A percentile compares a stretch with the other conserved stretches of the same genome.
Evolutionary conservation across 345 rosid species (phyloP).

Genomic region (Erucastrum elatum): DNA sequence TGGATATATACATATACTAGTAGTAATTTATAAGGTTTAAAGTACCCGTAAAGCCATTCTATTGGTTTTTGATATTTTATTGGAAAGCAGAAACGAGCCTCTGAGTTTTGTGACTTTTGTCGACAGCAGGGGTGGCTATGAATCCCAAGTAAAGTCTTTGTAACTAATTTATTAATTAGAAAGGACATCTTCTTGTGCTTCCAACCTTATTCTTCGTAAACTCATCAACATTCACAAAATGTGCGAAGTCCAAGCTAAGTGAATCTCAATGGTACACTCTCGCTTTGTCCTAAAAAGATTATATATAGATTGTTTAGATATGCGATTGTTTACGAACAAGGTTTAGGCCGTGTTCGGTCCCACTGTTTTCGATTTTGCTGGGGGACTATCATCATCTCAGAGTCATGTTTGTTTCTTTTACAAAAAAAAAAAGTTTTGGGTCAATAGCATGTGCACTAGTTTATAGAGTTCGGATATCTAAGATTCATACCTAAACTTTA

Average conservation of each 20-base stretch:
- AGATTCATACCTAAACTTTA: slow-evolving; percentile 8
- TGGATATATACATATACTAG: background rate
- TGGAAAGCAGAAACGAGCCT: background rate
- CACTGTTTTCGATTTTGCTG: slow-evolving; percentile 18
- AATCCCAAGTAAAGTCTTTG: slow-evolving; percentile 5
- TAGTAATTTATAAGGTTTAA: background rate
- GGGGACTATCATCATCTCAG: slow-evolving; percentile 8
- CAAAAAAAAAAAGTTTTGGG: background rate
- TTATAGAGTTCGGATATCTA: slow-evolving; percentile 2
- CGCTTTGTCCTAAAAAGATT: slow-evolving; percentile 30
- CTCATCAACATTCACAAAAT: slow-evolving; percentile 31
- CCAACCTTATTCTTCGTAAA: slow-evolving; percentile 35
- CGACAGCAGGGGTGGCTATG: slow-evolving; percentile 30
- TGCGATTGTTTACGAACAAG: slow-evolving; percentile 15
- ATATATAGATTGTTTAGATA: background rate
- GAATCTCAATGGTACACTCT: slow-evolving; percentile 34
- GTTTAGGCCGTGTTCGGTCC: slow-evolving; percentile 26
- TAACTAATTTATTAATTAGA: background rate
- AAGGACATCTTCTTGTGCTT: slow-evolving; percentile 33
- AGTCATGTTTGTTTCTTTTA: slow-evolving; percentile 15
- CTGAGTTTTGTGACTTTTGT: slow-evolving; percentile 8
- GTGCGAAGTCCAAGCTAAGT: slow-evolving; percentile 29
- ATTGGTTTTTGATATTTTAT: background rate
- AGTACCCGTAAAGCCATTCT: background rate
- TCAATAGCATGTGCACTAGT: slow-evolving; percentile 27